Conservation (phyloP, 768 basidiomycete genomes). For the Xerocomellus amylosporus region DNA sequence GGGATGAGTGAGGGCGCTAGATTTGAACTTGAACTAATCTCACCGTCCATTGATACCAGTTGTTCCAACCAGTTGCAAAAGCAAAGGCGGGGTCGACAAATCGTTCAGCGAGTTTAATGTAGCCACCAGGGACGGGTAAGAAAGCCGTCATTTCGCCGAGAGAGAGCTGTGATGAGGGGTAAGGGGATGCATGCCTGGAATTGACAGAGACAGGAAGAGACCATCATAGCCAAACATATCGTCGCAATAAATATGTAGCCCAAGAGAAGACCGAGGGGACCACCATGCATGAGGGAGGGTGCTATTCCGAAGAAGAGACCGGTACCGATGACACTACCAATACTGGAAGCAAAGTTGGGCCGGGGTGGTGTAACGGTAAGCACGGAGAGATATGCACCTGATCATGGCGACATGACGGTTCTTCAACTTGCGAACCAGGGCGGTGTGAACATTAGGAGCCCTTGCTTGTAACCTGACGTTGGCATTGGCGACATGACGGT, state of each 20-base stretch:
- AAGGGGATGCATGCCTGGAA: neutral
- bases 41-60: constrained; percentile 40
- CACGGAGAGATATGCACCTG: constrained; percentile 13
- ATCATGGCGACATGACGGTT: constrained; percentile 38
- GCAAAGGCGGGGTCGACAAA: constrained; percentile 47
- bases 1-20: constrained; percentile 3
- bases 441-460: constrained; percentile 5
- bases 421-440: constrained; percentile 31
- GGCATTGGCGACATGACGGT: constrained; percentile 35
- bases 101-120: constrained; percentile 46
- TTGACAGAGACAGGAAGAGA: neutral
- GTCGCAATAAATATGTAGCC: constrained; percentile 39
- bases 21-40: neutral
- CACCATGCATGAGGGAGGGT: constrained; percentile 38
- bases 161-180: constrained; percentile 23
- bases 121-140: constrained; percentile 9
- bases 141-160: constrained; percentile 47
- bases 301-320: constrained; percentile 37
- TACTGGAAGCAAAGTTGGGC: constrained; percentile 12
- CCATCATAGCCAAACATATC: constrained; percentile 41
- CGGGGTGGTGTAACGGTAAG: too few species aligned
- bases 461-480: too few species aligned
- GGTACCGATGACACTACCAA: constrained; percentile 43
- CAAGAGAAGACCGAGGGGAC: constrained; percentile 47
- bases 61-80: constrained; percentile 44